Percentiles rank a stretch among this genome's conserved stretches.
Evolutionary conservation across 2,329 filamentous ascomycete species (phyloP).

Genomic region (Byssochlamys sp.): DNA sequence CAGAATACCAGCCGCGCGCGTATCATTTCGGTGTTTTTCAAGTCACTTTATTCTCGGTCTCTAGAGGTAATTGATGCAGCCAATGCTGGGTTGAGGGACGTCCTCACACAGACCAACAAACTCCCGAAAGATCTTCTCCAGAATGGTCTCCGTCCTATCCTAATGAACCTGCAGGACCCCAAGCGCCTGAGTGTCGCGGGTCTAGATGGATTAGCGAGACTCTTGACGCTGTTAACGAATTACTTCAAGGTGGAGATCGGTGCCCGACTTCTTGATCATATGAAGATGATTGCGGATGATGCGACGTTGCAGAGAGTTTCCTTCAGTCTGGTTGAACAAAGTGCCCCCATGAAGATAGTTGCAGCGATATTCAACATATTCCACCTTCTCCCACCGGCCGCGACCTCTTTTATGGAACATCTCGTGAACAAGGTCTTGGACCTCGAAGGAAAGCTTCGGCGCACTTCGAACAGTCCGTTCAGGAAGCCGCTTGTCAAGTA

Average conservation of each 20-base stretch:
- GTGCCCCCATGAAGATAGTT: constrained; percentile 85
- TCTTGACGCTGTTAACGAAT: constrained; percentile 84
- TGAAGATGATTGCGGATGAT: constrained; percentile 79
- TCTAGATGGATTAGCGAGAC: constrained; percentile 77
- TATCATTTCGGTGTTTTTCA: constrained; percentile 95
- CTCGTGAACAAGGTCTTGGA: constrained; percentile 85
- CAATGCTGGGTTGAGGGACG: constrained; percentile 77
- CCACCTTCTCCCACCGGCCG: constrained; percentile 82
- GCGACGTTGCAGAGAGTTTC: constrained; percentile 76
- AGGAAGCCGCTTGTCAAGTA: constrained; percentile 82
- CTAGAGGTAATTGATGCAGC: constrained; percentile 87
- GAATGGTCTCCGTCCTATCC: constrained; percentile 83
- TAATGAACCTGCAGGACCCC: constrained; percentile 90
- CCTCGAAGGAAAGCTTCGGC: constrained; percentile 70
- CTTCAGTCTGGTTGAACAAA: constrained; percentile 89
- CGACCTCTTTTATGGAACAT: constrained; percentile 80
- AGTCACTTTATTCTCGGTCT: constrained; percentile 87
- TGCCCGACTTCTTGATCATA: constrained; percentile 80
- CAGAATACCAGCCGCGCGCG: constrained; percentile 53
- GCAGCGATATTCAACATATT: constrained; percentile 94
- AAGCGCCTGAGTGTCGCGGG: constrained; percentile 81
- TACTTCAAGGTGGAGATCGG: constrained; percentile 99
- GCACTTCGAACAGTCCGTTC: constrained; percentile 87
- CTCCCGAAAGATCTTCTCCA: constrained; percentile 91
- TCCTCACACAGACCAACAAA: constrained; percentile 79